Conservation (phyloP, 1,139 yeast genomes). For the Candida mesenterica region DNA sequence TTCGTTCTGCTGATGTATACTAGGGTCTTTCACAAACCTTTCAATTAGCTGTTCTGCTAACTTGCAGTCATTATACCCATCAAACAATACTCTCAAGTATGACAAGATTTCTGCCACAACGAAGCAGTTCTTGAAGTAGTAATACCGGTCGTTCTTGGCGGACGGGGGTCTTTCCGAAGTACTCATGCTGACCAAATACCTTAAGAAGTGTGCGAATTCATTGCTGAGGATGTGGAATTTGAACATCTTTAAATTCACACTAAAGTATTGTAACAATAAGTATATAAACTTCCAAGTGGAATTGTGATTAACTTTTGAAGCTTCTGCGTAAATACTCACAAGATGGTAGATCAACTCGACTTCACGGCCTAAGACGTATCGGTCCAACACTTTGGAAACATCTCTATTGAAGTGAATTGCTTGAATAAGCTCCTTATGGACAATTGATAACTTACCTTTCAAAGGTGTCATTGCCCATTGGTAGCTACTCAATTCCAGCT, state of each 20-base stretch:
- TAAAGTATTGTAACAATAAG: conserved; percentile 24
- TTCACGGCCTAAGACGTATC: conserved; percentile 23
- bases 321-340: conserved; percentile 29
- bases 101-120: conserved; percentile 10
- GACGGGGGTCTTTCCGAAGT: conserved; percentile 5
- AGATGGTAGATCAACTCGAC: conserved; percentile 29
- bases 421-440: conserved; percentile 29
- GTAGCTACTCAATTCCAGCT: conserved; percentile 23
- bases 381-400: conserved; percentile 19
- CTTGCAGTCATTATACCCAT: conserved; percentile 35
- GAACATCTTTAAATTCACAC: conserved; percentile 15
- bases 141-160: conserved; percentile 9
- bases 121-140: conserved; percentile 8
- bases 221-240: conserved; percentile 20
- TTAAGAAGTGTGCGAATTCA: conserved; percentile 22
- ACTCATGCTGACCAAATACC: conserved; percentile 21
- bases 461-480: conserved; percentile 26
- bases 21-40: conserved; percentile 4
- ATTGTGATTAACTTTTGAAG: conserved; percentile 18
- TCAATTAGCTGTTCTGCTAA: conserved; percentile 12
- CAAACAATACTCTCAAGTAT: conserved; percentile 18
- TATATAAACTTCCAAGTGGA: conserved; percentile 32
- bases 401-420: conserved; percentile 25
- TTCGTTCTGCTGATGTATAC: not conserved
- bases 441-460: conserved; percentile 22